Percentiles rank a stretch among this genome's conserved stretches.
phyloP scores from a whole-genome alignment of 2,329 filamentous ascomycete species.

The Colletotrichum karsti region DNA sequence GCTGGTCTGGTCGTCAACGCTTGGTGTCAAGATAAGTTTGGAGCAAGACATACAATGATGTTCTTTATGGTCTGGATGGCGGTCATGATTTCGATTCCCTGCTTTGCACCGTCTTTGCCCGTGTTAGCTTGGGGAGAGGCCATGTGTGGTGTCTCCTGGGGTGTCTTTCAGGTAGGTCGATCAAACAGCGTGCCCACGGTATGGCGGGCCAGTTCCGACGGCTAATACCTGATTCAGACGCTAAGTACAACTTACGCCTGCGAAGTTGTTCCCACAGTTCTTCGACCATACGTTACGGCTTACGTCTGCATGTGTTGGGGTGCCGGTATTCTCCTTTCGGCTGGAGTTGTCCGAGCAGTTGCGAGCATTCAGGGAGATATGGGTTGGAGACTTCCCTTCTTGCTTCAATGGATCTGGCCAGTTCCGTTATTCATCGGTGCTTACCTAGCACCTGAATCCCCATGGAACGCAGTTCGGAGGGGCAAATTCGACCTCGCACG shows the following conservation, averaged over 20 bases:
- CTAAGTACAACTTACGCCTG: conserved; percentile 44
- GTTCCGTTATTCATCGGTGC: conserved; percentile 40
- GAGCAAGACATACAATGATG: conserved; percentile 23
- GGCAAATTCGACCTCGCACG: conserved; percentile 37
- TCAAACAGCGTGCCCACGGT: too few relatives aligned
- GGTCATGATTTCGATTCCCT: conserved; percentile 53
- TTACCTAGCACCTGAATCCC: conserved; percentile 44
- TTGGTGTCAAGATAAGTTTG: conserved; percentile 47
- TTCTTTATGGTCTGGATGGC: conserved; percentile 44
- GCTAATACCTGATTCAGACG: background rate
- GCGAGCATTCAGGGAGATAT: conserved; percentile 40
- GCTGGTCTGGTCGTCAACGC: conserved; percentile 53
- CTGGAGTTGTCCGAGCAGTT: conserved; percentile 47
- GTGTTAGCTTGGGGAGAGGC: conserved; percentile 50
- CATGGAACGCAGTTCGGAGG: conserved; percentile 43
- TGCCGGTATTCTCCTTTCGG: conserved; percentile 51
- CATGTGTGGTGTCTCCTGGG: conserved; percentile 54
- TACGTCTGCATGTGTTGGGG: conserved; percentile 49
- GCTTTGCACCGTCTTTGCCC: conserved; percentile 54
- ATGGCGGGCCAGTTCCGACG: too few relatives aligned
- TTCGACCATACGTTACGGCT: conserved; percentile 51
- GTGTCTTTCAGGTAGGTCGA: conserved; percentile 41
- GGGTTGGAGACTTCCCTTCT: conserved; percentile 50
- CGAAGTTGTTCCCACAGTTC: conserved; percentile 49
- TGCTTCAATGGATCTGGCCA: conserved; percentile 48